phyloP scores from a whole-genome alignment of 352 stramenopile genomes.

The Poterioochromonas sp. region DNA sequence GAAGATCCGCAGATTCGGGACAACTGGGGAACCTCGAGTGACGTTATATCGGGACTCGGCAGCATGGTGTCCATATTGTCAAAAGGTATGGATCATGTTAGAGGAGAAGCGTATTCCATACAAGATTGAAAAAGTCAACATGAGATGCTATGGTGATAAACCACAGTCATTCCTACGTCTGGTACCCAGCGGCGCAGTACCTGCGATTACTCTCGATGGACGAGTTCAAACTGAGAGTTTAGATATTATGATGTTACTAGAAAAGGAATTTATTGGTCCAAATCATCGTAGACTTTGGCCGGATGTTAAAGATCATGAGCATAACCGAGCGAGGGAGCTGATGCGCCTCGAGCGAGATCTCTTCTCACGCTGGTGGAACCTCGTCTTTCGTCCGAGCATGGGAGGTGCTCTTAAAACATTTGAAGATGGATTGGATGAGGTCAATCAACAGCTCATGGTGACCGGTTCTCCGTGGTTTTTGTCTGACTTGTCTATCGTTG shows the following conservation, averaged over 20 bases:
- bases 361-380: slow-evolving; percentile 54
- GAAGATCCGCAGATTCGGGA: too few species aligned
- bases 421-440: neutral
- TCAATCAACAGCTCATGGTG: neutral
- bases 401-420: neutral
- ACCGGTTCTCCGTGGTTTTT: slow-evolving; percentile 46
- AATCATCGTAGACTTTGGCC: too few species aligned
- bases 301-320: slow-evolving; percentile 27
- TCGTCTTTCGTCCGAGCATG: neutral
- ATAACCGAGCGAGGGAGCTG: slow-evolving; percentile 44
- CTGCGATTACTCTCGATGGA: slow-evolving; percentile 45
- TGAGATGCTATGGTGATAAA: slow-evolving; percentile 56
- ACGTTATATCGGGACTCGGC: slow-evolving; percentile 63
- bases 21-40: slow-evolving; percentile 52
- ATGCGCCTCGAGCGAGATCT: slow-evolving; percentile 53
- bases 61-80: slow-evolving; percentile 65
- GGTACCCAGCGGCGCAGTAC: slow-evolving; percentile 43
- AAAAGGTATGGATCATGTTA: slow-evolving; percentile 67
- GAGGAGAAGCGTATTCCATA: slow-evolving; percentile 69
- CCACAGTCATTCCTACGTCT: slow-evolving; percentile 45
- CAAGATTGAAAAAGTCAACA: slow-evolving; percentile 63
- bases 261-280: slow-evolving; percentile 39
- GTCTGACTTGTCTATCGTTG: slow-evolving; percentile 54
- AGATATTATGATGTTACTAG: slow-evolving; percentile 45
- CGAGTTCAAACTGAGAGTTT: slow-evolving; percentile 43